Conservation (phyloP, 2,329 filamentous ascomycete species). For the Trichoderma polysporum region DNA sequence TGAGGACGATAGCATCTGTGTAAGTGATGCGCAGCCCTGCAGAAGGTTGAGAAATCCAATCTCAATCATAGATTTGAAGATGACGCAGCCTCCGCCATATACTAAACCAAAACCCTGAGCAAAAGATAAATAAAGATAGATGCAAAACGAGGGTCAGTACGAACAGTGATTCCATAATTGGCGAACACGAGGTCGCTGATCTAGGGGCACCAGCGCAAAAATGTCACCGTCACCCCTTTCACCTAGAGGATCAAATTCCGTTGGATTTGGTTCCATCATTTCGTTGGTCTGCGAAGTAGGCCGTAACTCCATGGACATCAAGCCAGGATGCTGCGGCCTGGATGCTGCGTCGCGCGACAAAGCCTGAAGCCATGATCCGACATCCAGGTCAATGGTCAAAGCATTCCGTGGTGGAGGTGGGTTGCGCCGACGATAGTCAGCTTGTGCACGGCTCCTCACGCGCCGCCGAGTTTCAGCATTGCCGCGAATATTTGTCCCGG, state of each 20-base stretch:
- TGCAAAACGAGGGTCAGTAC: neutral
- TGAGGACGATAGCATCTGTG: constrained; percentile 9
- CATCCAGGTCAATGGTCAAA: constrained; percentile 7
- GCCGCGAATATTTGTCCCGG: constrained; percentile 7
- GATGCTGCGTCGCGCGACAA: neutral
- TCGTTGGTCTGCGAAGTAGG: neutral
- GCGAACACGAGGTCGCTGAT: constrained; percentile 2
- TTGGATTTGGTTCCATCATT: neutral
- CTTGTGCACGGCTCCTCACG: constrained; percentile 9
- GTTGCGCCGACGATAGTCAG: constrained; percentile 13
- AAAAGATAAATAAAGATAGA: neutral
- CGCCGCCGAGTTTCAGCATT: constrained; percentile 9
- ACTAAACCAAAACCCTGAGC: neutral
- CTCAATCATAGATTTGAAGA: constrained; percentile 16
- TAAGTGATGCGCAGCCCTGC: constrained; percentile 3
- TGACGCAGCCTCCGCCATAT: constrained; percentile 8
- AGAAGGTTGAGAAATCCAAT: constrained; percentile 6
- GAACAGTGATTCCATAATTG: constrained; percentile 11
- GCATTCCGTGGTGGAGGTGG: constrained; percentile 6
- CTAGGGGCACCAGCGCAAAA: neutral
- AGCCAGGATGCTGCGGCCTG: neutral
- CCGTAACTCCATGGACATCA: neutral
- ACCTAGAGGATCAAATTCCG: too few species aligned
- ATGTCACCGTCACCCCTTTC: neutral
- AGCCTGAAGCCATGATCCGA: constrained; percentile 12